phyloP scores from a whole-genome alignment of 306 rosid genomes.

The Malus asiatica region DNA sequence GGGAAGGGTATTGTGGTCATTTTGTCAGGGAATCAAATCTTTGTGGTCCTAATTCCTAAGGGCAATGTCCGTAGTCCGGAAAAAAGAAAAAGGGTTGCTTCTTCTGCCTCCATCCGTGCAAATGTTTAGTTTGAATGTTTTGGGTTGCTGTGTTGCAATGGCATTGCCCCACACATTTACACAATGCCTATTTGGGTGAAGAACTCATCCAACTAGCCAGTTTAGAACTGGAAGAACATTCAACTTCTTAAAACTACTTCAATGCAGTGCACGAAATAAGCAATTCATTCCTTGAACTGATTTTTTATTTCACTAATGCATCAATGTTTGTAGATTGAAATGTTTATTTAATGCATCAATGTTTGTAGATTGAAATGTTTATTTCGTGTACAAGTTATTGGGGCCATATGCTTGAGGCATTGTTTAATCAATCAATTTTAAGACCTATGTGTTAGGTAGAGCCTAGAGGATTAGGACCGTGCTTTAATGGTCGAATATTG shows the following conservation, averaged over 20 bases:
- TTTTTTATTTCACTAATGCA: neutral
- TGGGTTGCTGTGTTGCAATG: neutral
- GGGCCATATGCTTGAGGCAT: neutral
- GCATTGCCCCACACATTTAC: constrained; percentile 19
- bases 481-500: neutral
- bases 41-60: constrained; percentile 30
- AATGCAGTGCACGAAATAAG: neutral
- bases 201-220: neutral
- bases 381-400: neutral
- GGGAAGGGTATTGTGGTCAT: constrained; percentile 26
- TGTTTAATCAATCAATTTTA: neutral
- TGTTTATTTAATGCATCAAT: neutral
- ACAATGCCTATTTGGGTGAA: neutral
- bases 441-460: neutral
- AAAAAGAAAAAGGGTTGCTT: constrained; percentile 32
- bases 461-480: neutral
- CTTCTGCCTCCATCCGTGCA: neutral
- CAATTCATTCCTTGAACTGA: neutral
- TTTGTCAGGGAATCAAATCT: constrained; percentile 25
- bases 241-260: neutral
- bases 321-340: neutral
- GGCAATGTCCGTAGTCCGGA: constrained; percentile 47
- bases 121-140: constrained; percentile 26
- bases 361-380: neutral
- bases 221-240: neutral